phyloP scores from a whole-genome alignment of 345 rosid species.

The Arabidopsis arenosa region DNA sequence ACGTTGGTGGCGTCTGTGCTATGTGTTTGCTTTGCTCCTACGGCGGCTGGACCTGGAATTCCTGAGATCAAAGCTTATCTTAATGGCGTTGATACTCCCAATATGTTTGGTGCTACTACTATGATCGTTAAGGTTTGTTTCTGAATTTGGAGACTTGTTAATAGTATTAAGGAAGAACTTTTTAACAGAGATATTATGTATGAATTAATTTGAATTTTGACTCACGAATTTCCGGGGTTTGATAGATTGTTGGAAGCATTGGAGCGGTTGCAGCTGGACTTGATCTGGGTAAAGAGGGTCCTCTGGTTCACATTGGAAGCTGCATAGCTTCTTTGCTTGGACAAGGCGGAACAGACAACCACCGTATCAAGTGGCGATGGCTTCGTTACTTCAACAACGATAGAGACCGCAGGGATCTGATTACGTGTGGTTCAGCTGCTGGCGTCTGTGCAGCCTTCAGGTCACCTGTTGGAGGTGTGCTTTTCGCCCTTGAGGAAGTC shows the following conservation, averaged over 20 bases:
- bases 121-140: constrained; percentile 80
- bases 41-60: constrained; percentile 96
- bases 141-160: background rate
- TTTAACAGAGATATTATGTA: background rate
- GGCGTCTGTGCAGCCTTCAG: constrained; percentile 98
- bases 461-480: constrained; percentile 92
- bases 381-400: constrained; percentile 96
- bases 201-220: background rate
- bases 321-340: constrained; percentile 92
- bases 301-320: constrained; percentile 84
- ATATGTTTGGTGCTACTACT: constrained; percentile 82
- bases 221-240: constrained; percentile 23
- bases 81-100: constrained; percentile 91
- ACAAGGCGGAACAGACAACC: constrained; percentile 83
- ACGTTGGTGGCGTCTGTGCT: constrained; percentile 71
- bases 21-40: constrained; percentile 86
- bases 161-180: background rate
- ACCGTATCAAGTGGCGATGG: constrained; percentile 80
- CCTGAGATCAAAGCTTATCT: constrained; percentile 98
- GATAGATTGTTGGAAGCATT: constrained; percentile 85
- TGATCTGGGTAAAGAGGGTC: constrained; percentile 93
- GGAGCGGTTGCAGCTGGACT: constrained; percentile 91
- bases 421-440: constrained; percentile 86
- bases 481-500: constrained; percentile 88
- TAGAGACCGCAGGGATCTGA: constrained; percentile 85